Base-by-base conservation (phyloP, 306 rosid species). In the Prosopis cineraria region DNA sequence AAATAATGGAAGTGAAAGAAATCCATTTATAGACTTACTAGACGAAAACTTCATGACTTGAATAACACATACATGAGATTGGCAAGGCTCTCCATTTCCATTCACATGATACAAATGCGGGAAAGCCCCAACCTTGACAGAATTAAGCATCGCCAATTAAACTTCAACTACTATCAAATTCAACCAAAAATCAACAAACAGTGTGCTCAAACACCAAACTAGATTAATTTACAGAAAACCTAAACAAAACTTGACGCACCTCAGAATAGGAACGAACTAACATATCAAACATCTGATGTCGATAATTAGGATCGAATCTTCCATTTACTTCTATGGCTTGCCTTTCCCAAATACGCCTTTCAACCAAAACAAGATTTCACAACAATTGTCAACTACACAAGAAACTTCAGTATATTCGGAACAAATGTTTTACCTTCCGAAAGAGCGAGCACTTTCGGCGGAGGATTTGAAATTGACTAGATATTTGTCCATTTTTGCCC, bases 261-360 rank as follows among this genome's bases (percentile, higher is more conserved):
- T 94, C 88, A 16, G 90, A 82, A 80, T 86, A 94, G 20, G 97
- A 94, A 68, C 83, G 83, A 81, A 71, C 77, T 17, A 91, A 86
- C 74, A 89, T 65, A 55, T 72, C 73, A 37, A 91, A 78, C 83
- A 83, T 78, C 9, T 84, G 85, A n/a, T 86, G 97, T 11, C 91
- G 87, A 64, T 85, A 84, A 4, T 81, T 88, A 5, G 79, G 85
- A 16, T 89, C 90, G 16, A 86, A 81, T 76, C 79, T 84, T 10
- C 96, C 98, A 70, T 89, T 86, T 33, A 94, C n/a, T 86, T 94
- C 96, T 67, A 89, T 45, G 1, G 79, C 59, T 41, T 79, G 50
- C 72, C 90, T 82, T 47, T 75, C 82, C 98, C 98, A 94, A 41
- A 24, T 76, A 10, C 39, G 75, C 86, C 98, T 83, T 17, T 20